phyloP scores from a whole-genome alignment of 306 rosid genomes.

The Citrullus mucosospermus region DNA sequence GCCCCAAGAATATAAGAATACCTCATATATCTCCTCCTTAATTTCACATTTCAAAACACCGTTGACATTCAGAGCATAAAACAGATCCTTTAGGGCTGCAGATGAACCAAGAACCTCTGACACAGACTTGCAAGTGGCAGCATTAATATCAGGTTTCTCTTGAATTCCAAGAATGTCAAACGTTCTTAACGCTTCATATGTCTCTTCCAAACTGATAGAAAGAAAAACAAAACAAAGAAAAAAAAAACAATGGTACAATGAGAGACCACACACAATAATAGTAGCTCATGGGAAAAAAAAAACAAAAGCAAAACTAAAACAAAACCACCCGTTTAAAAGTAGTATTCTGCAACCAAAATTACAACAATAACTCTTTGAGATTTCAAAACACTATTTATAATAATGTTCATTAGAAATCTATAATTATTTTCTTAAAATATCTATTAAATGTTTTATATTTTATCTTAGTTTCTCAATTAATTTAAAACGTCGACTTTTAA shows the following conservation, averaged over 20 bases:
- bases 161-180: constrained; percentile 58
- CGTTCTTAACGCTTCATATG: constrained; percentile 63
- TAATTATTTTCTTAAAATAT: neutral
- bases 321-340: neutral
- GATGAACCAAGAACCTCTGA: constrained; percentile 45
- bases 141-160: constrained; percentile 39
- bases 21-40: constrained; percentile 44
- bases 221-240: neutral
- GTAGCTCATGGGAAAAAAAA: neutral
- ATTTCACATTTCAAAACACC: constrained; percentile 51
- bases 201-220: constrained; percentile 60
- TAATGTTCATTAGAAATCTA: neutral
- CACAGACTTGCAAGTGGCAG: constrained; percentile 43
- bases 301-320: neutral
- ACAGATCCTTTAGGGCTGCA: constrained; percentile 51
- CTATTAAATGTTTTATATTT: neutral
- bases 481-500: neutral
- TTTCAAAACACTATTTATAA: neutral
- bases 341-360: neutral
- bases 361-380: neutral
- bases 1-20: constrained; percentile 15
- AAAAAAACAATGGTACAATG: neutral
- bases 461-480: neutral
- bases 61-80: constrained; percentile 60
- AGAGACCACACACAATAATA: neutral